Percentiles rank a stretch among this genome's conserved stretches.
These are phyloP conservation scores for Viola odorata DNA, from an alignment of 345 rosid genomes.

Conservation along the genomic window DNA sequence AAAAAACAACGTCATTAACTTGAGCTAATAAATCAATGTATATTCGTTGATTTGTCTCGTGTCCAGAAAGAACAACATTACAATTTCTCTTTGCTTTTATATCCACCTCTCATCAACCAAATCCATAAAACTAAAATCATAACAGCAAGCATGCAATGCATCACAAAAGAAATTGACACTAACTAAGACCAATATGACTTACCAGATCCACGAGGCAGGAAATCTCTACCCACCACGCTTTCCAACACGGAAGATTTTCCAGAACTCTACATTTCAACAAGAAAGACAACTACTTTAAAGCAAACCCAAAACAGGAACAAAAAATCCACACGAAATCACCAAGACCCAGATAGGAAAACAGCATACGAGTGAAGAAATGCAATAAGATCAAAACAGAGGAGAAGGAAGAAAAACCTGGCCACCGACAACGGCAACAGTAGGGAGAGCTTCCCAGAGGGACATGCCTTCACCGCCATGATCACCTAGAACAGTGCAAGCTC, in stretches of 20 bases:
- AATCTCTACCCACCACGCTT: constrained; percentile 95
- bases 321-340: not conserved
- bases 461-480: constrained; percentile 98
- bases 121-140: constrained; percentile 2
- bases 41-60: too few relatives aligned
- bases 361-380: not conserved
- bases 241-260: constrained; percentile 97
- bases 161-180: not conserved
- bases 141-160: constrained; percentile 1
- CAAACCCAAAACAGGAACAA: not conserved
- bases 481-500: constrained; percentile 94
- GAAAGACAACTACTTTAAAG: not conserved
- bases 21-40: too few relatives aligned
- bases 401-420: constrained; percentile 64
- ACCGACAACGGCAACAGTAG: constrained; percentile 95
- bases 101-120: too few relatives aligned
- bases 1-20: too few relatives aligned
- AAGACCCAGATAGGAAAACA: not conserved
- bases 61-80: too few relatives aligned
- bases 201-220: constrained; percentile 99
- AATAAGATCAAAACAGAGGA: not conserved
- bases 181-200: constrained; percentile 3
- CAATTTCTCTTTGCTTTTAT: too few relatives aligned
- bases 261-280: constrained; percentile 52
- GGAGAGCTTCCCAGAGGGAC: constrained; percentile 99